Evolutionary conservation across 768 basidiomycete species (phyloP).

Genomic region (Podaxis sp.): DNA sequence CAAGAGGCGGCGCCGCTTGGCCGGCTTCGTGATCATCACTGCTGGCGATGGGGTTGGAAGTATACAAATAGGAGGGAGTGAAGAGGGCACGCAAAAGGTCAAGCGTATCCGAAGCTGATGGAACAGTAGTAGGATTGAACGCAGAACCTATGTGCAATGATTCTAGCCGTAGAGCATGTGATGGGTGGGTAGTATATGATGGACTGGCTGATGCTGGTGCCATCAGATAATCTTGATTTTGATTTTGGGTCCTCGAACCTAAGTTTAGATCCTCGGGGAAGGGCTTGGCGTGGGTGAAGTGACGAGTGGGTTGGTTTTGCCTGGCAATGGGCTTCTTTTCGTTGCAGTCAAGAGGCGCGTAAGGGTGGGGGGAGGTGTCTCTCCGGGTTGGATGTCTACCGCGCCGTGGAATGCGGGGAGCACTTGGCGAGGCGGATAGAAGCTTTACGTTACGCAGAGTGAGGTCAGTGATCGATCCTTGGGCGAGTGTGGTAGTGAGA

Average conservation of each 20-base stretch:
- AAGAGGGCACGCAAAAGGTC: neutral
- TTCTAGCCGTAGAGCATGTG: neutral
- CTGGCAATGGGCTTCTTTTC: neutral
- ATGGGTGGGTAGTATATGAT: neutral
- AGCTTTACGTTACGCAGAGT: conserved; percentile 1
- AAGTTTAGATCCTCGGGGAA: neutral
- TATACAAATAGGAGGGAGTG: neutral
- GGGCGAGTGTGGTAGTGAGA: neutral
- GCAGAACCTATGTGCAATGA: neutral
- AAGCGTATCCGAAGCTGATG: neutral
- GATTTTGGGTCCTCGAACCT: neutral
- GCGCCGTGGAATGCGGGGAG: neutral
- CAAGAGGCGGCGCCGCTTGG: no score
- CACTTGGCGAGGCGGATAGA: neutral
- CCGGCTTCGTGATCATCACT: neutral
- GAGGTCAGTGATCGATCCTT: neutral
- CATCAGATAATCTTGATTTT: neutral
- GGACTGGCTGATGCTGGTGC: neutral
- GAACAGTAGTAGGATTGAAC: neutral
- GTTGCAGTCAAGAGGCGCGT: neutral
- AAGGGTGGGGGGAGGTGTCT: neutral
- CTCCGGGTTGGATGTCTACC: neutral
- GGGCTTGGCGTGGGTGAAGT: conserved; percentile 1
- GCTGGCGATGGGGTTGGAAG: neutral
- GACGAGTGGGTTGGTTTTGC: neutral